Percentiles rank a stretch among this genome's conserved stretches.
phyloP scores from a whole-genome alignment of 2,329 filamentous ascomycete species.

The Pseudogymnoascus verrucosus region DNA sequence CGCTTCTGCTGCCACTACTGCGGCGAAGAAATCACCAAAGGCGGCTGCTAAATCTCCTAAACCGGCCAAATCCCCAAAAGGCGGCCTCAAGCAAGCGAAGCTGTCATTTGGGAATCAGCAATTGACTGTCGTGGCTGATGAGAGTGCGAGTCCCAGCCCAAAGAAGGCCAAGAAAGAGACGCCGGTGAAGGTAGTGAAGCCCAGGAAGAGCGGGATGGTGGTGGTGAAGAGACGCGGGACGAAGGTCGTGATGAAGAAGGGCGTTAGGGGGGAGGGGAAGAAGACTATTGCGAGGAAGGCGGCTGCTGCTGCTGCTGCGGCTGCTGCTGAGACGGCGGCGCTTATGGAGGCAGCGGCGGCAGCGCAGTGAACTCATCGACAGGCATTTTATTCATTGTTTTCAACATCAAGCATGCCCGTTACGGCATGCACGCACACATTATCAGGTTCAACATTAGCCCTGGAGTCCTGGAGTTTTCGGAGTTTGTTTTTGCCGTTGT shows the following conservation, averaged over 20 bases:
- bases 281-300: background rate
- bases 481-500: background rate
- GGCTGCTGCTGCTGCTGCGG: background rate
- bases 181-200: background rate
- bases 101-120: background rate
- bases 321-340: background rate
- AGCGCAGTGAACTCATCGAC: background rate
- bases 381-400: background rate
- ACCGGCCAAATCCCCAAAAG: background rate
- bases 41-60: background rate
- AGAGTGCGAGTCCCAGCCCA: background rate
- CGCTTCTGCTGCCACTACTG: background rate
- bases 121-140: background rate
- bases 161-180: background rate
- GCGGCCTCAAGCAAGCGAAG: background rate
- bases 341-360: background rate
- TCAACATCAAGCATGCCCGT: background rate
- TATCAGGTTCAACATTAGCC: conserved; percentile 4
- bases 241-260: conserved; percentile 3
- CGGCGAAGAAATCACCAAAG: background rate
- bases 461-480: conserved; percentile 6
- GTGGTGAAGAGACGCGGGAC: background rate
- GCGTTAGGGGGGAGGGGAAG: background rate
- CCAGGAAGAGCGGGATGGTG: background rate
- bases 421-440: background rate